Evolutionary conservation across 2,329 filamentous ascomycete species (phyloP).

Genomic region (Clarireedia sp.): DNA sequence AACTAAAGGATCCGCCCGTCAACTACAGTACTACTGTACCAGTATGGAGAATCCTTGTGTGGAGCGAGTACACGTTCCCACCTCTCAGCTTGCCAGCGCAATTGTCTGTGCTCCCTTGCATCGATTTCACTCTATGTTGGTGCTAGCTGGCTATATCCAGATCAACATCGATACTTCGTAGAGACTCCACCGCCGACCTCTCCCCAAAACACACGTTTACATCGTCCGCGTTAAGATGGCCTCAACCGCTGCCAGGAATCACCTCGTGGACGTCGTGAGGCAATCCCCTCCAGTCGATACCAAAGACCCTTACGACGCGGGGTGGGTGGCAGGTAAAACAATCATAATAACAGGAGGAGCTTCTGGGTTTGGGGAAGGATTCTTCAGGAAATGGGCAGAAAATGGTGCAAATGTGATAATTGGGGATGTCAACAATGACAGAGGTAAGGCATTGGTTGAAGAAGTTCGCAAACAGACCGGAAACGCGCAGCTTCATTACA

Average conservation of each 20-base stretch:
- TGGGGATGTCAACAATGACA: slow-evolving; percentile 50
- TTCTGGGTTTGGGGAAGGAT: slow-evolving; percentile 49
- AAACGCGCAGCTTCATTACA: slow-evolving; percentile 43
- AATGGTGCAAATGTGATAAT: slow-evolving; percentile 53
- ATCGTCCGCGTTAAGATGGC: neutral
- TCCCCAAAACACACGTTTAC: no score
- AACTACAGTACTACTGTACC: no score
- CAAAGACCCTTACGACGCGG: slow-evolving; percentile 36
- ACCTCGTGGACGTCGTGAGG: slow-evolving; percentile 15
- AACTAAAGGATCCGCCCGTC: no score
- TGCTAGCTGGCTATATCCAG: no score
- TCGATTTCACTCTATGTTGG: no score
- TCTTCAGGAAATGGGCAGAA: slow-evolving; percentile 45
- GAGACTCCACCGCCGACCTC: no score
- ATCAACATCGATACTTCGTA: no score
- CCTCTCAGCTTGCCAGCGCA: no score
- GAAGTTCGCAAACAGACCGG: slow-evolving; percentile 38
- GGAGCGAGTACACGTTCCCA: no score
- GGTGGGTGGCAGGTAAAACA: slow-evolving; percentile 44
- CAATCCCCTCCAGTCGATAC: slow-evolving; percentile 37
- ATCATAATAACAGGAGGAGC: slow-evolving; percentile 59
- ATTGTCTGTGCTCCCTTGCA: no score
- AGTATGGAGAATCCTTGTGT: no score
- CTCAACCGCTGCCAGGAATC: slow-evolving; percentile 4
- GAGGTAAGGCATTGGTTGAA: slow-evolving; percentile 47